Conservation (phyloP, 148 eudicot genomes). For the Amaranthus hypochondriacus region DNA sequence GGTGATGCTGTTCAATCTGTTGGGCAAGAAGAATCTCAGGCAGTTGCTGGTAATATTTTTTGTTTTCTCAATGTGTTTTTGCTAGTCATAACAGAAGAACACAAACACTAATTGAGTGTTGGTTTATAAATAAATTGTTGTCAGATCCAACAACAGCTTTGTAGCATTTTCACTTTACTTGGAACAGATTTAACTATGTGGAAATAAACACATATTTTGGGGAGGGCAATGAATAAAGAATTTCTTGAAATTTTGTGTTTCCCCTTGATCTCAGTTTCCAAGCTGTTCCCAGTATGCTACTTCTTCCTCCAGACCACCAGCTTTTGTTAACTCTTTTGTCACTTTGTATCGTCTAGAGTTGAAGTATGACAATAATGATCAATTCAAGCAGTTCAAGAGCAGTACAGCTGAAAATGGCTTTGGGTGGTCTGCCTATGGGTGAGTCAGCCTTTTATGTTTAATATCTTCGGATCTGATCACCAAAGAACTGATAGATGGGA, state of each 20-base stretch:
- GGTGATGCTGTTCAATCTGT: conserved; percentile 27
- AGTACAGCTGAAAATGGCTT: conserved; percentile 27
- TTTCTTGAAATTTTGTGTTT: neutral
- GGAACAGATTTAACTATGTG: neutral
- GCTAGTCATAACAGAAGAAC: neutral
- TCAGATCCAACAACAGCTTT: neutral
- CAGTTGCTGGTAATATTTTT: conserved; percentile 24
- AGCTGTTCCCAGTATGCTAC: neutral
- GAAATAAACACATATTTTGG: neutral
- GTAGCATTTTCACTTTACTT: neutral
- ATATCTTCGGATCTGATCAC: neutral
- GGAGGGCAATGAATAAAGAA: neutral
- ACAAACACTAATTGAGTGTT: neutral
- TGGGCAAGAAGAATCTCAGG: conserved; percentile 16
- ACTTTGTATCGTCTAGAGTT: conserved; percentile 2
- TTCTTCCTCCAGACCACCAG: neutral
- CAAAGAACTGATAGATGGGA: neutral
- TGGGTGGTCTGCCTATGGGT: conserved; percentile 20
- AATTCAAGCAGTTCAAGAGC: conserved; percentile 18
- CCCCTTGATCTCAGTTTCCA: neutral
- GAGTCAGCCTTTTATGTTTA: neutral
- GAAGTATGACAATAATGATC: conserved; percentile 1
- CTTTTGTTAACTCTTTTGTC: neutral
- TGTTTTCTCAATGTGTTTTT: neutral
- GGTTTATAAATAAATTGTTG: neutral